Evolutionary conservation across 108 stramenopile genomes (phyloP).

Genomic region (Schizochytrium sp.): DNA sequence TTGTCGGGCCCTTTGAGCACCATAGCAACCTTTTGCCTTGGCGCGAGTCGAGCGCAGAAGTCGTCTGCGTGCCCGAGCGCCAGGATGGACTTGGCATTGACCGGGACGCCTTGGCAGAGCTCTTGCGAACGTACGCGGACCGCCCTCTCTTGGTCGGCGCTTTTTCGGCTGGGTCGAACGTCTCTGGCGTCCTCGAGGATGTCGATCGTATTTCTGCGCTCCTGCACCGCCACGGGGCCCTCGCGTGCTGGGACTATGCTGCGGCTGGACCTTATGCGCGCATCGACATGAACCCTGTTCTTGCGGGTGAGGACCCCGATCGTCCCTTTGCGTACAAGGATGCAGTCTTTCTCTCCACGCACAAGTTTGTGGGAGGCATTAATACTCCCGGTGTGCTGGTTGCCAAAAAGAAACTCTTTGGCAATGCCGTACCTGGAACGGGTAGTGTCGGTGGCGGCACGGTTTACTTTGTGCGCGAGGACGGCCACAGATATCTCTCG

Average conservation of each 20-base stretch:
- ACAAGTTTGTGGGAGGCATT: conserved; percentile 57
- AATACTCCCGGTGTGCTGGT: conserved; percentile 81
- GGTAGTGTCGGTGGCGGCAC: conserved; percentile 79
- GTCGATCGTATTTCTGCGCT: conserved; percentile 64
- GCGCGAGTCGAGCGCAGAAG: conserved; percentile 66
- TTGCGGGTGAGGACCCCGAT: background rate
- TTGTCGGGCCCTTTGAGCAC: conserved; percentile 90
- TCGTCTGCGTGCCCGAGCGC: conserved; percentile 27
- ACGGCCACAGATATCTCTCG: conserved; percentile 69
- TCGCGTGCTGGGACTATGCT: conserved; percentile 90
- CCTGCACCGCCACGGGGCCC: conserved; percentile 70
- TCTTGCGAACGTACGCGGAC: conserved; percentile 45
- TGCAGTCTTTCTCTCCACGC: conserved; percentile 47
- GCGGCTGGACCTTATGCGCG: conserved; percentile 81
- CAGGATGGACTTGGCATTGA: conserved; percentile 42
- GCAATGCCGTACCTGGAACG: conserved; percentile 59
- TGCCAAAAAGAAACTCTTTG: conserved; percentile 68
- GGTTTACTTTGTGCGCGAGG: conserved; percentile 82
- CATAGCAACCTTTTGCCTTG: conserved; percentile 93
- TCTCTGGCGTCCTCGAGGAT: conserved; percentile 77
- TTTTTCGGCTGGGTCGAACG: conserved; percentile 83
- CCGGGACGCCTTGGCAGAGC: conserved; percentile 56
- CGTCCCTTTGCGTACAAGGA: conserved; percentile 32
- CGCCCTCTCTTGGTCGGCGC: conserved; percentile 63
- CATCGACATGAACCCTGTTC: conserved; percentile 72